phyloP scores from a whole-genome alignment of 345 rosid genomes.

The Ceriops zippeliana region DNA sequence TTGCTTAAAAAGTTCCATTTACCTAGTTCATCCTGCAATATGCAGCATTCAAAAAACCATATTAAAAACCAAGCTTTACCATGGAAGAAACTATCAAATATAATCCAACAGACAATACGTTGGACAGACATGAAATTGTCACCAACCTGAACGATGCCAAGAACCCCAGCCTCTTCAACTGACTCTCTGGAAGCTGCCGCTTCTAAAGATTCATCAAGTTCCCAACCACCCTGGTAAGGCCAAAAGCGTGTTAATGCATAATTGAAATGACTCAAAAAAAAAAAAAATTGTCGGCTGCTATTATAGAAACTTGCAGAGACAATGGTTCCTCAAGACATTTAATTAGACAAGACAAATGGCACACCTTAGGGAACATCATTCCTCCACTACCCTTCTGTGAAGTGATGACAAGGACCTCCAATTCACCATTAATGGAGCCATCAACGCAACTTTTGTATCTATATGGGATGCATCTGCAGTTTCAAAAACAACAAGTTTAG shows the following conservation, averaged over 20 bases:
- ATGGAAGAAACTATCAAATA: too few species aligned
- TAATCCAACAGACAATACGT: too few species aligned
- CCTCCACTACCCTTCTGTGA: constrained; percentile 74
- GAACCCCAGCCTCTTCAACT: constrained; percentile 83
- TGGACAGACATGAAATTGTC: background rate
- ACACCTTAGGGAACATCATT: constrained; percentile 91
- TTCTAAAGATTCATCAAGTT: constrained; percentile 72
- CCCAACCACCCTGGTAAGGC: constrained; percentile 80
- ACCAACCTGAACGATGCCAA: constrained; percentile 66
- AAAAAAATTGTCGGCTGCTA: too few species aligned
- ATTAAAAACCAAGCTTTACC: background rate
- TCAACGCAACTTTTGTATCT: constrained; percentile 40
- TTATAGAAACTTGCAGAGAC: too few species aligned
- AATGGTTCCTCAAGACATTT: too few species aligned
- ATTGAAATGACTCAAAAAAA: constrained; percentile 3
- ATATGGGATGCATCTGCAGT: constrained; percentile 73
- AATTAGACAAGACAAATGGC: background rate
- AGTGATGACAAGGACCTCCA: constrained; percentile 69
- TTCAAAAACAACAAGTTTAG: background rate
- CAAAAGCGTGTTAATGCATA: too few species aligned
- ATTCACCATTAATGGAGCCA: constrained; percentile 35
- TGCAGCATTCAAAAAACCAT: background rate
- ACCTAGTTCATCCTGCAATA: constrained; percentile 58
- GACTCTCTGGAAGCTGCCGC: constrained; percentile 80
- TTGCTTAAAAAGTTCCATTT: constrained; percentile 81